These are phyloP conservation scores for Alternaria hordeiaustralica DNA, from an alignment of 2,329 filamentous ascomycete genomes.

Conservation along the genomic window DNA sequence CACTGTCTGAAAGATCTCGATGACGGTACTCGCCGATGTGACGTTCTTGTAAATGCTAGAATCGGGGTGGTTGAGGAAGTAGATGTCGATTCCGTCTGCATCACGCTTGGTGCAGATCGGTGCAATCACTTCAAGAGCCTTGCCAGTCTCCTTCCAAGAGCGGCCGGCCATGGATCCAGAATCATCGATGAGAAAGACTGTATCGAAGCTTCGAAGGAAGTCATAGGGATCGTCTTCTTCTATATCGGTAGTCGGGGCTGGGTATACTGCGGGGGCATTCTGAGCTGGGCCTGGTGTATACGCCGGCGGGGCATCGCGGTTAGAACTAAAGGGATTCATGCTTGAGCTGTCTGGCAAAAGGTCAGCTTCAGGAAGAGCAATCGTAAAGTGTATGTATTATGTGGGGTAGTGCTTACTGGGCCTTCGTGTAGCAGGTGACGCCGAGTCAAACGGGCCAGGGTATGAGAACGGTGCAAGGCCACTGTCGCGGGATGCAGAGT, in stretches of 20 bases:
- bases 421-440: constrained; percentile 46
- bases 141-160: constrained; percentile 77
- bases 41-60: constrained; percentile 70
- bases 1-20: constrained; percentile 73
- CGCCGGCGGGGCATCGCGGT: constrained; percentile 51
- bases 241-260: constrained; percentile 7
- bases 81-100: constrained; percentile 84
- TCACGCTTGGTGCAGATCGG: constrained; percentile 84
- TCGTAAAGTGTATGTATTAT: background rate
- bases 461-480: constrained; percentile 22
- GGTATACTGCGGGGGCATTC: constrained; percentile 1
- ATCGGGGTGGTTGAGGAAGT: constrained; percentile 81
- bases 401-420: constrained; percentile 41
- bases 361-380: constrained; percentile 1
- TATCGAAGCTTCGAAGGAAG: constrained; percentile 83
- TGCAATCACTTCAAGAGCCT: constrained; percentile 74
- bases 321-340: constrained; percentile 36
- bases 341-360: constrained; percentile 29
- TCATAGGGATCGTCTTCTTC: constrained; percentile 66
- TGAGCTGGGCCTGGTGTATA: constrained; percentile 45
- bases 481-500: constrained; percentile 17
- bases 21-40: constrained; percentile 63
- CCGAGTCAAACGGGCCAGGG: constrained; percentile 26
- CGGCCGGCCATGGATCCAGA: constrained; percentile 81
- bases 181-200: constrained; percentile 89